phyloP scores from a whole-genome alignment of 2,329 filamentous ascomycete genomes.

The Fusarium sp. region DNA sequence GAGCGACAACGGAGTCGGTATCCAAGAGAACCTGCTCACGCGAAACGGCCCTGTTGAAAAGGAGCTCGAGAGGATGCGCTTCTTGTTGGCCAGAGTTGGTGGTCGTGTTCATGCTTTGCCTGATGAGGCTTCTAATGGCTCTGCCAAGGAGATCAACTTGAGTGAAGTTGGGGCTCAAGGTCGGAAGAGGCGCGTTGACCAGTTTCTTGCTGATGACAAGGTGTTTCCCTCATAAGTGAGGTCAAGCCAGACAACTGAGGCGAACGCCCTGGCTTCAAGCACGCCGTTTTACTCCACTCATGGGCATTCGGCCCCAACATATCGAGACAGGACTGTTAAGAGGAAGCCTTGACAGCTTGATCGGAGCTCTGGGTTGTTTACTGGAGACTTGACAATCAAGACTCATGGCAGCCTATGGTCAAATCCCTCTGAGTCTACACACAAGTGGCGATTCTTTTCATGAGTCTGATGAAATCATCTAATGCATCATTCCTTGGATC shows the following conservation, averaged over 20 bases:
- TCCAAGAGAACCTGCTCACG: slow-evolving; percentile 76
- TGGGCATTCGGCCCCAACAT: background rate
- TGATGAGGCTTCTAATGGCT: slow-evolving; percentile 4
- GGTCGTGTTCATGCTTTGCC: slow-evolving; percentile 59
- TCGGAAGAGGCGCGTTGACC: slow-evolving; percentile 43
- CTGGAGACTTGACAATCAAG: background rate
- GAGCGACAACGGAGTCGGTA: slow-evolving; percentile 48
- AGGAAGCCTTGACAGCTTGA: background rate
- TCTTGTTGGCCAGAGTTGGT: slow-evolving; percentile 70
- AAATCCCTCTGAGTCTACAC: slow-evolving; percentile 25
- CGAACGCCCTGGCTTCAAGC: background rate
- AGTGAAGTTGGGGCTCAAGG: slow-evolving; percentile 21
- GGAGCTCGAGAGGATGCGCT: slow-evolving; percentile 75
- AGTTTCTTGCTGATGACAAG: slow-evolving; percentile 41
- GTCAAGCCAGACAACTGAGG: too few species aligned
- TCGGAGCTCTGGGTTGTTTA: background rate
- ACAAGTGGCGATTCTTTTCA: slow-evolving; percentile 46
- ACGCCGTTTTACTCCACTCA: background rate
- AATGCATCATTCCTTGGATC: slow-evolving; percentile 39
- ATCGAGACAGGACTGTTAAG: background rate
- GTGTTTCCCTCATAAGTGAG: slow-evolving; percentile 39
- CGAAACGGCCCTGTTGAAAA: slow-evolving; percentile 73
- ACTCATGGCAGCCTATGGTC: background rate
- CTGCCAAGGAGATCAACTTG: slow-evolving; percentile 16
- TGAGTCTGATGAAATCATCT: slow-evolving; percentile 40